Evolutionary conservation across 2,329 filamentous ascomycete species (phyloP), one percentile per base, ranked within the genome.

Genomic region (Rhytidhysteron rufulum): DNA sequence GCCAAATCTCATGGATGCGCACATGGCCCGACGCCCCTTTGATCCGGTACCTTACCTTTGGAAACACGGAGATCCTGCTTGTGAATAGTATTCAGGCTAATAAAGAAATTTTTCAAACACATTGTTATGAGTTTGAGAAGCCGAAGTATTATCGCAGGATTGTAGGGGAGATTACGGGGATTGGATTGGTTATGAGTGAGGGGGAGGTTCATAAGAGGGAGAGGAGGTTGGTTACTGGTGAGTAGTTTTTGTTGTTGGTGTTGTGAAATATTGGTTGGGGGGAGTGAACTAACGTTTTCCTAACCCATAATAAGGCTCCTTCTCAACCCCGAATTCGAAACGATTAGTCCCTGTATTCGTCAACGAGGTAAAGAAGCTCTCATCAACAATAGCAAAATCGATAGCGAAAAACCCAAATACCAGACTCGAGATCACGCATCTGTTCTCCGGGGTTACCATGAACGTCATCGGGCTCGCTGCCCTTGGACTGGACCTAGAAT

Each of bases 91-190:
- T 65, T 3, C 53, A 51, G 4, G 61, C 65, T 1, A 56, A 67
- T 41, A 63, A 61, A 32, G 63, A 65, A 18, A 54, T 71, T 1
- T 45, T 70, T n/a, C 59, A 66, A 39, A 65, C 61, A 4, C 53
- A 69, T n/a, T 62, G 52, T 20, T 70, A 72, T 31, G 50, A 56
- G 3, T 68, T 70, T 39, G 48, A 55, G 16, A 70, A 70, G 41
- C 63, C 68, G 1, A 49, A 45, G 1, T 54, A 62, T 35, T 65
- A 65, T 27, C 46, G 45, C 1, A 54, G 60, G 3, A 43, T 68
- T 13, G 57, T 66, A 9, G 56, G 54, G 5, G 63, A 68, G 39
- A 63, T 70, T 27, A 48, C 57, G 0, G 67, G 68, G 1, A 46
- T 45, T 0, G 68, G 67, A 0, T 45, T 71, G 1, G 43, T 70